Evolutionary conservation across 495 filamentous ascomycete genomes (phyloP), one percentile per base, ranked within the genome.

Genomic region (Opeltia flavorubescens): DNA sequence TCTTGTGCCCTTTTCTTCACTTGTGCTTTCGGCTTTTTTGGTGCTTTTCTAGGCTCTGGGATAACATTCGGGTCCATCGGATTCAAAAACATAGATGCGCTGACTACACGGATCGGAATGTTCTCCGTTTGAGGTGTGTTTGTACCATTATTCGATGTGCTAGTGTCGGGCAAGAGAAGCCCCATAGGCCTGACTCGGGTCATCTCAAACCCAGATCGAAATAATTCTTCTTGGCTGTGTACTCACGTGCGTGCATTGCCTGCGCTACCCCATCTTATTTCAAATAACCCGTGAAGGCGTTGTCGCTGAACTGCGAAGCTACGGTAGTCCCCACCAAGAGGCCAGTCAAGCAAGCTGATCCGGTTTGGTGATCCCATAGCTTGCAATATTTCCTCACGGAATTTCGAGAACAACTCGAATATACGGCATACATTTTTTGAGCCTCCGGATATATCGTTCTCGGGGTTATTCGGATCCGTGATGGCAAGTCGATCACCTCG

Each of bases 361-460:
- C 61, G 50, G n/a, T 59, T 51, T 17, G 54, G 38, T 7, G 52
- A 48, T 28, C 52, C 55, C 77, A 95, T 80, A 2, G 74, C 75
- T 2, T 62, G 44, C 26, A 70, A 61, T 12, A 95, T 67, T 1
- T 51, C 57, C 1, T 62, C 43, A 51, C 78, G 74, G 0, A 88
- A 84, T 1, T 77, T 50, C 0, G 69, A 58, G 60, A 96, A 96
- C 7, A 64, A 57, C 5, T 64, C 48, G 35, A 83, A 64, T 29
- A 98, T 83, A 13, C 67, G 56, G 0, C 54, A 26, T 17, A 80
- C 80, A 39, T 83, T 78, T 29, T 61, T 70, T 2, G 86, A 86
- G 1, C 86, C 86, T 11, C 85, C 83, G 2, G 89, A 76, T 12
- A 98, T 87, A 52, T 96, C 87, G 55, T 95, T 95, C 13, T 66